phyloP scores from a whole-genome alignment of 1,284 basidiomycete species.

The Fomitiporia mediterranea region DNA sequence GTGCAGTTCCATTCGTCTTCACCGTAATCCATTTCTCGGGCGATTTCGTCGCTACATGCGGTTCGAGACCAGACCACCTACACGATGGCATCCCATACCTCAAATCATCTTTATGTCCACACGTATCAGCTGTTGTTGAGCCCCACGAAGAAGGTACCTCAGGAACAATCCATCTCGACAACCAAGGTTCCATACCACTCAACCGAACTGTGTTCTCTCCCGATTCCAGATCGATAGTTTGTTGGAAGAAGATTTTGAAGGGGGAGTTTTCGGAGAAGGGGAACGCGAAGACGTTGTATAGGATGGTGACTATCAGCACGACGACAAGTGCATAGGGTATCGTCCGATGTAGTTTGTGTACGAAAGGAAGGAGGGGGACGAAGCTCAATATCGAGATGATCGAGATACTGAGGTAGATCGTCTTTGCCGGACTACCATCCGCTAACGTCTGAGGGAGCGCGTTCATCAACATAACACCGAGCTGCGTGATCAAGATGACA shows the following conservation, averaged over 20 bases:
- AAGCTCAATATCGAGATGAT: conserved; percentile 46
- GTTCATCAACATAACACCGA: conserved; percentile 45
- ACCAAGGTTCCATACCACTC: conserved; percentile 41
- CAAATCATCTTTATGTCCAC: conserved; percentile 21
- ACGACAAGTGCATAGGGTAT: conserved; percentile 39
- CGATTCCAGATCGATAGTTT: conserved; percentile 44
- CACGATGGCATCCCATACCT: conserved; percentile 30
- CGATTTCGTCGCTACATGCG: conserved; percentile 22
- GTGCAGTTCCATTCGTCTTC: conserved; percentile 33
- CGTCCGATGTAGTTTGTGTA: conserved; percentile 46
- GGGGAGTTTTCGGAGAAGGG: conserved; percentile 60
- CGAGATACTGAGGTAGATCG: conserved; percentile 51
- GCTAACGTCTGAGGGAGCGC: conserved; percentile 55
- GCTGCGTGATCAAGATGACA: conserved; percentile 52
- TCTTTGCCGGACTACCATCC: conserved; percentile 52
- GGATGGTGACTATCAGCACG: conserved; percentile 41
- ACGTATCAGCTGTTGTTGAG: conserved; percentile 20
- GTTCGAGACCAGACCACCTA: conserved; percentile 30
- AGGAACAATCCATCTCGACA: conserved; percentile 41
- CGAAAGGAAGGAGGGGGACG: conserved; percentile 60
- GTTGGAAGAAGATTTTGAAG: conserved; percentile 66
- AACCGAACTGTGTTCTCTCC: conserved; percentile 37
- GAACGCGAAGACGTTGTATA: conserved; percentile 45
- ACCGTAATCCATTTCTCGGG: conserved; percentile 29
- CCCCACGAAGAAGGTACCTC: conserved; percentile 50